phyloP scores from a whole-genome alignment of 768 basidiomycete genomes.

The Neoboletus magnificus region DNA sequence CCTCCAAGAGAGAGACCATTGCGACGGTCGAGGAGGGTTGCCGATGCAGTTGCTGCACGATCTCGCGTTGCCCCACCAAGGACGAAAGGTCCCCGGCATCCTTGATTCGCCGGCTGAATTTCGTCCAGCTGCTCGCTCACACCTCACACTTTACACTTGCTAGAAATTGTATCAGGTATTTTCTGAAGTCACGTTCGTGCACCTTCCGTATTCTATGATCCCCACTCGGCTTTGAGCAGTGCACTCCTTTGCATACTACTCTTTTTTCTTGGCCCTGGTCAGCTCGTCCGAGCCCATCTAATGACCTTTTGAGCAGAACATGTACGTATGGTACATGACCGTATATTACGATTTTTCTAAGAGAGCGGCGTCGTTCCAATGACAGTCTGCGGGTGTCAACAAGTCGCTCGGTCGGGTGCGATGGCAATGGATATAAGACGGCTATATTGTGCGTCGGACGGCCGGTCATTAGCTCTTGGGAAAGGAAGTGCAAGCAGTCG shows the following conservation, averaged over 20 bases:
- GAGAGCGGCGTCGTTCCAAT: not conserved
- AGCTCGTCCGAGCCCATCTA: constrained; percentile 13
- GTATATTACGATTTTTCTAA: constrained; percentile 16
- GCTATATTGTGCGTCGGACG: not conserved
- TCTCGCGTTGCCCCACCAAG: constrained; percentile 39
- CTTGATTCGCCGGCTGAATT: constrained; percentile 16
- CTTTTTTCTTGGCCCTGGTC: constrained; percentile 9
- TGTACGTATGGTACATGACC: constrained; percentile 9
- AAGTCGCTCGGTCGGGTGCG: not conserved
- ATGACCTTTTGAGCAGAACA: constrained; percentile 12
- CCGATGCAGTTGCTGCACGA: constrained; percentile 52
- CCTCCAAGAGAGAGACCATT: constrained; percentile 11
- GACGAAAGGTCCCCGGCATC: constrained; percentile 25
- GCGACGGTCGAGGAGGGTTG: constrained; percentile 64
- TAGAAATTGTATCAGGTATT: constrained; percentile 27
- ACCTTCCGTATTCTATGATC: constrained; percentile 27
- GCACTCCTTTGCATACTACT: constrained; percentile 9
- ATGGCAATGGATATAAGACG: not conserved
- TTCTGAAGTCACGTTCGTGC: constrained; percentile 20
- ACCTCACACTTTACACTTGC: constrained; percentile 7
- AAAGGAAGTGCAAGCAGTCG: constrained; percentile 11
- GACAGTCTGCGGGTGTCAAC: not conserved
- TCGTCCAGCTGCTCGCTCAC: constrained; percentile 9
- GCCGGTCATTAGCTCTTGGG: constrained; percentile 20
- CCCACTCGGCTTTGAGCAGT: constrained; percentile 19